Evolutionary conservation across 2,329 filamentous ascomycete species (phyloP), one percentile per base, ranked within the genome.

Genomic region (Aspergillus sclerotialis): DNA sequence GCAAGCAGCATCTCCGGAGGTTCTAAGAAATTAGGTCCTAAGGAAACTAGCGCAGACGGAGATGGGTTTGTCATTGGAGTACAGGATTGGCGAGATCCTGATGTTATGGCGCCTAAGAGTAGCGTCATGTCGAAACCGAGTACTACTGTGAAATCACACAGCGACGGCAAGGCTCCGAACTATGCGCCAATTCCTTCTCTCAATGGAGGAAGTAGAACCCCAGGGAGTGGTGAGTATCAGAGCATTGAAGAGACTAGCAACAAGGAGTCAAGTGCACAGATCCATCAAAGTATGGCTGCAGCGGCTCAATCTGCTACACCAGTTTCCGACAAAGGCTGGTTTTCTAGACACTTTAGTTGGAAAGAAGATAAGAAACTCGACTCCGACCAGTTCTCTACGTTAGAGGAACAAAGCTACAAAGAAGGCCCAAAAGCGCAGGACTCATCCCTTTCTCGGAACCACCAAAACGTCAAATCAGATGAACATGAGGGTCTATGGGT

Each of bases 401-500:
- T 18, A 15, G 7, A 19, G 11, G 13, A 16, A 14, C 18, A 45
- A 21, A 36, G 44, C 15, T 15, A 43, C 26, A 36, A 46, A 14
- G 42, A 53, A 39, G 37, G 46, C 12, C 37, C 31, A 40, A 38
- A 36, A 28, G 13, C 35, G 12, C 40, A 45, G 13, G 44, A 38
- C 21, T 14, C 33, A n/a, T 21, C 37, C 25, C 35, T 30, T 31
- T 28, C 42, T 4, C 39, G 33, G 13, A 39, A 26, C 21, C 43
- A 38, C n/a, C 35, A 53, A 33, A 48, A 55, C 12, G 49, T 52
- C 29, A 53, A 64, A 17, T 60, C 58, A 42, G 64, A 70, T 24
- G 67, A 70, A 9, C 80, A 80, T 44, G 80, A 92, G 49, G 90
- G 88, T 2, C 75, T 98, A 4, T 96, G 88, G 88, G 87, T 98